Conservation (phyloP, 345 rosid species). For the Lepidium aucheri region DNA sequence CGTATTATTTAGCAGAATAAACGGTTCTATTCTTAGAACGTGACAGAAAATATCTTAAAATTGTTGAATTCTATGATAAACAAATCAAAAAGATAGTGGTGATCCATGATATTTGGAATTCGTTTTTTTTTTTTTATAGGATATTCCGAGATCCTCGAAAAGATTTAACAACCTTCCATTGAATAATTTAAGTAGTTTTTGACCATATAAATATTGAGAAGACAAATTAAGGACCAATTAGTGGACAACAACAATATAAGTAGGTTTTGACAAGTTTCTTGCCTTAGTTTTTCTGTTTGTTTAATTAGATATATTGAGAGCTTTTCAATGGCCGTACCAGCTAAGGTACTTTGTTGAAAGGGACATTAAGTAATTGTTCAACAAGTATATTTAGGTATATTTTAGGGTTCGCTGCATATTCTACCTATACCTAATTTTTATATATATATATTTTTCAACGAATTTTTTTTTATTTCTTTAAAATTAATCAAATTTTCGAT, state of each 20-base stretch:
- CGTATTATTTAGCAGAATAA: slow-evolving; percentile 1
- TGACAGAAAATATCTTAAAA: slow-evolving; percentile 5
- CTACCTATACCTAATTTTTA: no score
- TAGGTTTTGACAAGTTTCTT: slow-evolving; percentile 13
- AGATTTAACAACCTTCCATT: slow-evolving; percentile 8
- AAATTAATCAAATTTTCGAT: no score
- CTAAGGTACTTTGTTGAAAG: slow-evolving; percentile 2
- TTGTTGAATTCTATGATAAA: not conserved
- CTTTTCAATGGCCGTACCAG: slow-evolving; percentile 1
- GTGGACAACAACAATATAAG: slow-evolving; percentile 18
- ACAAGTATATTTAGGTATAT: not conserved
- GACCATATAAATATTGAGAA: slow-evolving; percentile 12
- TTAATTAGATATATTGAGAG: not conserved
- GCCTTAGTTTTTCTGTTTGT: not conserved
- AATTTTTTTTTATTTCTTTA: no score
- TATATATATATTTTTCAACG: no score
- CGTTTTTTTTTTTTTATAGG: not conserved
- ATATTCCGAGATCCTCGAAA: slow-evolving; percentile 13
- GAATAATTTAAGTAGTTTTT: not conserved
- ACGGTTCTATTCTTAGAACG: slow-evolving; percentile 18
- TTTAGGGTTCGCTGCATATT: no score
- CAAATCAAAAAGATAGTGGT: slow-evolving; percentile 18
- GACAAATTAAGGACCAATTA: slow-evolving; percentile 21
- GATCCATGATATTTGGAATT: slow-evolving; percentile 17
- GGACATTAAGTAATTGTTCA: slow-evolving; percentile 16